A percentile compares a stretch with the other conserved stretches of the same genome.
These are phyloP conservation scores for Xanthoparmelia taractica DNA, from an alignment of 495 filamentous ascomycete genomes.

Conservation along the genomic window DNA sequence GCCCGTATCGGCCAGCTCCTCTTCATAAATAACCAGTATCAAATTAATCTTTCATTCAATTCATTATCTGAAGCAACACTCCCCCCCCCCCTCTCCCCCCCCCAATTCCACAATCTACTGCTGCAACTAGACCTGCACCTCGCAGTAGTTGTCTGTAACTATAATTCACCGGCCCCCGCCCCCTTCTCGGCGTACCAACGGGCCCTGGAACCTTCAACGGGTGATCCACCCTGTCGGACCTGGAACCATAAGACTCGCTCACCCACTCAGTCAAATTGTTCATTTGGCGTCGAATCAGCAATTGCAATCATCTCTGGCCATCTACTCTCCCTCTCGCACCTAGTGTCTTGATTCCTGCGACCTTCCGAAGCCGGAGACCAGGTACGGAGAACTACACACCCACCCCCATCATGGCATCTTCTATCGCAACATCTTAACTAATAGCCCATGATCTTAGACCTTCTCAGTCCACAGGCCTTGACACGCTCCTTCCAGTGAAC, in stretches of 20 bases:
- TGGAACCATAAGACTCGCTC: not conserved
- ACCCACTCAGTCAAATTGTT: not conserved
- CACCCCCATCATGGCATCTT: not conserved
- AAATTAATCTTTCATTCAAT: not conserved
- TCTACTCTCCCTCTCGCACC: not conserved
- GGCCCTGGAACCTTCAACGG: not conserved
- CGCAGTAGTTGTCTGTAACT: not conserved
- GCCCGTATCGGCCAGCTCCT: not conserved
- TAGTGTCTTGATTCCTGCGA: not conserved
- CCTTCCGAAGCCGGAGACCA: not conserved
- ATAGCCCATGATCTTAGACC: not conserved
- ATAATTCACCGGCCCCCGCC: not conserved
- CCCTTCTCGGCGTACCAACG: not conserved
- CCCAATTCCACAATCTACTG: not conserved
- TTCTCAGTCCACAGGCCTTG: not conserved
- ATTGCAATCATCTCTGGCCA: not conserved
- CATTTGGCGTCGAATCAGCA: not conserved
- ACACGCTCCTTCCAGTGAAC: not conserved
- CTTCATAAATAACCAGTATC: too few relatives aligned
- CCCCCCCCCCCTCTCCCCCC: not conserved
- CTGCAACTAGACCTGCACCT: not conserved
- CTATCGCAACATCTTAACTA: not conserved
- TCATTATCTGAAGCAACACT: not conserved
- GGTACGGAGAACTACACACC: not conserved
- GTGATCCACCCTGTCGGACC: not conserved